A percentile compares a stretch with the other conserved stretches of the same genome.
Conservation (phyloP, 2,329 filamentous ascomycete species). For the Calonectria hongkongensis region DNA sequence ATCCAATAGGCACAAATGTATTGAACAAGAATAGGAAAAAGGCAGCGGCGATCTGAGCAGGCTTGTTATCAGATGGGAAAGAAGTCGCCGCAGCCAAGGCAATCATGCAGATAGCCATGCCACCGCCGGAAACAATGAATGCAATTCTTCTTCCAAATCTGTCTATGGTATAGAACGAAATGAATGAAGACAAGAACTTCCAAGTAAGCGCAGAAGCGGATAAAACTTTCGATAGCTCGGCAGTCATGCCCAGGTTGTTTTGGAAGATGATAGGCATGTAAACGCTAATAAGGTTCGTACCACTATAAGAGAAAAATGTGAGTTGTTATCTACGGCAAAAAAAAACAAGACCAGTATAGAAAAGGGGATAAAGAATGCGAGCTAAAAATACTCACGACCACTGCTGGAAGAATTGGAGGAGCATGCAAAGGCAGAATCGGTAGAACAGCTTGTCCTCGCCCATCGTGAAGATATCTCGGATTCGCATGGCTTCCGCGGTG, state of each 20-base stretch:
- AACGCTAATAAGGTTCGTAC: background rate
- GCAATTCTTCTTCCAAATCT: background rate
- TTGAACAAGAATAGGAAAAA: background rate
- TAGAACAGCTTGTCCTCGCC: background rate
- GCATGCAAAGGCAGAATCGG: background rate
- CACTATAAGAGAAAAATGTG: too few species aligned
- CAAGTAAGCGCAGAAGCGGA: background rate
- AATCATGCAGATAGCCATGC: background rate
- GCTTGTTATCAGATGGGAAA: background rate
- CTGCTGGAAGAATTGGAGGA: background rate
- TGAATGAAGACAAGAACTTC: background rate
- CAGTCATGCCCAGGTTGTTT: background rate
- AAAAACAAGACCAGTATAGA: too few species aligned
- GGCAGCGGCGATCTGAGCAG: background rate
- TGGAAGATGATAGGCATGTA: background rate
- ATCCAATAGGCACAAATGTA: background rate
- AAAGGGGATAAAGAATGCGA: too few species aligned
- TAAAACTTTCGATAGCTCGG: background rate
- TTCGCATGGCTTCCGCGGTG: background rate
- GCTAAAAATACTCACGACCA: background rate
- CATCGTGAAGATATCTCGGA: background rate
- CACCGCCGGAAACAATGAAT: background rate
- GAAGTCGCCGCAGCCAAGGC: background rate
- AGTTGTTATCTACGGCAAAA: too few species aligned
- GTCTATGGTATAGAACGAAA: background rate